These are phyloP conservation scores for Ophiostoma perfectum DNA, from an alignment of 2,329 filamentous ascomycete species.

Conservation along the genomic window DNA sequence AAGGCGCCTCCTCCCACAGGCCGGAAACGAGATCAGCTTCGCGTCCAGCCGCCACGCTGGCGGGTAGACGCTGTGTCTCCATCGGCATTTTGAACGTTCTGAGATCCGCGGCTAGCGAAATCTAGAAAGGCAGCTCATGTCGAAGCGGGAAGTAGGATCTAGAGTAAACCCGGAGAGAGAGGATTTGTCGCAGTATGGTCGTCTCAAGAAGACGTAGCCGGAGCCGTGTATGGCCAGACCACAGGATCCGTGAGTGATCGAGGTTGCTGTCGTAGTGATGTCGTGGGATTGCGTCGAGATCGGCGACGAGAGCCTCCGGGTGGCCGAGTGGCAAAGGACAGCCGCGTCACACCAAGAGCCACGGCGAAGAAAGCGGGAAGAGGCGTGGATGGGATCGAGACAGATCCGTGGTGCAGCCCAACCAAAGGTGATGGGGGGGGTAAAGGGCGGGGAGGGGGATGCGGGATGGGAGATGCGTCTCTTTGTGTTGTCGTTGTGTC, in stretches of 20 bases:
- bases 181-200: not conserved
- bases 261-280: not conserved
- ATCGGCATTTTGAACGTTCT: slow-evolving; percentile 39
- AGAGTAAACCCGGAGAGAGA: no score
- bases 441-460: not conserved
- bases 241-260: no score
- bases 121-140: not conserved
- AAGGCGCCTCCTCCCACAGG: slow-evolving; percentile 57
- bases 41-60: not conserved
- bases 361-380: not conserved
- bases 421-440: not conserved
- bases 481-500: not conserved
- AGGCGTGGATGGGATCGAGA: not conserved
- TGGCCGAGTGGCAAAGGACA: not conserved
- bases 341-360: not conserved
- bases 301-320: slow-evolving; percentile 1
- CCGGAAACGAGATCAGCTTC: slow-evolving; percentile 50
- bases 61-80: slow-evolving; percentile 35
- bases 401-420: not conserved
- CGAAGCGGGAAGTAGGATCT: not conserved
- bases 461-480: not conserved
- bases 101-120: slow-evolving; percentile 9
- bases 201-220: not conserved
- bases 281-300: not conserved
- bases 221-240: not conserved